A percentile compares a stretch with the other conserved stretches of the same genome.
These are phyloP conservation scores for Barnettozyma siamensis DNA, from an alignment of 805 yeast genomes.

Conservation along the genomic window DNA sequence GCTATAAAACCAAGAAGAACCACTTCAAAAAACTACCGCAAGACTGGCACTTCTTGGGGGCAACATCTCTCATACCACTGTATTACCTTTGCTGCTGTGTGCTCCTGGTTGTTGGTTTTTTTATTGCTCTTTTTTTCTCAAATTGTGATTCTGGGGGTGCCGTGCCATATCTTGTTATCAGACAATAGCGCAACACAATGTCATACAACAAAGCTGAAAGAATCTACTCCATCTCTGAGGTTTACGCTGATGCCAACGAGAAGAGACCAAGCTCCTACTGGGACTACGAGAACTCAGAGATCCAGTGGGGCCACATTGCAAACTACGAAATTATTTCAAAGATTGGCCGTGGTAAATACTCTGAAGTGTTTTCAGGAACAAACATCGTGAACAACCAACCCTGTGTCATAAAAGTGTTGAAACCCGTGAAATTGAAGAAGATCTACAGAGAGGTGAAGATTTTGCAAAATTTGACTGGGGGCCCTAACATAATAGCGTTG, in stretches of 20 bases:
- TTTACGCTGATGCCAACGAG: conserved; percentile 70
- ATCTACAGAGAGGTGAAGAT: conserved; percentile 87
- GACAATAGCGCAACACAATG: conserved; percentile 1
- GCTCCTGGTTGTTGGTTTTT: too few relatives aligned
- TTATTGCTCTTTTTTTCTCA: too few relatives aligned
- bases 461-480: conserved; percentile 76
- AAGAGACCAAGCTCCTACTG: conserved; percentile 68
- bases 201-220: conserved; percentile 24
- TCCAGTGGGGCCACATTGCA: conserved; percentile 55
- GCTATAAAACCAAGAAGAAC: too few relatives aligned
- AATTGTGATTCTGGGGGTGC: too few relatives aligned
- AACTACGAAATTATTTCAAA: conserved; percentile 75
- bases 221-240: conserved; percentile 46
- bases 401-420: conserved; percentile 83
- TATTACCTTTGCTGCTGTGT: too few relatives aligned
- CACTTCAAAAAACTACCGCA: too few relatives aligned
- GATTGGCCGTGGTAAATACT: conserved; percentile 90
- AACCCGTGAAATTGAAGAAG: conserved; percentile 90
- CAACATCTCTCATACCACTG: too few relatives aligned
- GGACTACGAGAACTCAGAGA: conserved; percentile 71
- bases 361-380: conserved; percentile 89
- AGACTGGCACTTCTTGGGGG: too few relatives aligned
- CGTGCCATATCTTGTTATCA: too few relatives aligned
- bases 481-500: conserved; percentile 73
- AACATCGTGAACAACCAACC: conserved; percentile 55